A percentile compares a stretch with the other conserved stretches of the same genome.
Evolutionary conservation across 257 asterid genomes (phyloP).

Genomic region (Echium plantagineum): DNA sequence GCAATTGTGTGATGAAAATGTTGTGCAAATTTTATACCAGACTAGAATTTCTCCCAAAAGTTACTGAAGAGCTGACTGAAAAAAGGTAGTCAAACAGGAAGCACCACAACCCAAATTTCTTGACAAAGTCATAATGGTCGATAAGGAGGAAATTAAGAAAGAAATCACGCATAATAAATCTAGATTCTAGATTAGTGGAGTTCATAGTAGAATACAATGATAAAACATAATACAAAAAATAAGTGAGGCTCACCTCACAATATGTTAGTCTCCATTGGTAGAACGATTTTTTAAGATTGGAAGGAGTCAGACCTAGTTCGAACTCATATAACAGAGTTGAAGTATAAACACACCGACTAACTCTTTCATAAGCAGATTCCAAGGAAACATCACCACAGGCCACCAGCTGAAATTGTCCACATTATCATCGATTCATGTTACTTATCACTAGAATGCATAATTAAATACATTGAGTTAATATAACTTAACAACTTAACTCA

Average conservation of each 20-base stretch:
- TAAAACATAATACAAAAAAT: not conserved
- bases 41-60: too few relatives aligned
- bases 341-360: slow-evolving; percentile 27
- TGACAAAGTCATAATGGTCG: too few relatives aligned
- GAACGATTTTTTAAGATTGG: slow-evolving; percentile 16
- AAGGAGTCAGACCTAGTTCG: slow-evolving; percentile 21
- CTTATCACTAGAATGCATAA: too few relatives aligned
- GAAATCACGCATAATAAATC: not conserved
- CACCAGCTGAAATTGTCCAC: slow-evolving; percentile 19
- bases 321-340: slow-evolving; percentile 25
- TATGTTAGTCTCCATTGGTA: slow-evolving; percentile 21
- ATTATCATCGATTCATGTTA: not conserved
- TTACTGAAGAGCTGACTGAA: too few relatives aligned
- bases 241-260: slow-evolving; percentile 22
- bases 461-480: too few relatives aligned
- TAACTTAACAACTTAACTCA: too few relatives aligned
- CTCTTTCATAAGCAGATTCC: slow-evolving; percentile 41
- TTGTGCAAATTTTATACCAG: too few relatives aligned
- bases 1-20: too few relatives aligned
- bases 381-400: slow-evolving; percentile 28
- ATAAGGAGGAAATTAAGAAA: not conserved
- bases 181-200: not conserved
- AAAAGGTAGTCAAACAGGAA: too few relatives aligned
- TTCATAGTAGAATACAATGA: not conserved
- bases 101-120: too few relatives aligned